Base-by-base conservation (phyloP, 345 rosid species). In the Citrus australasica region DNA sequence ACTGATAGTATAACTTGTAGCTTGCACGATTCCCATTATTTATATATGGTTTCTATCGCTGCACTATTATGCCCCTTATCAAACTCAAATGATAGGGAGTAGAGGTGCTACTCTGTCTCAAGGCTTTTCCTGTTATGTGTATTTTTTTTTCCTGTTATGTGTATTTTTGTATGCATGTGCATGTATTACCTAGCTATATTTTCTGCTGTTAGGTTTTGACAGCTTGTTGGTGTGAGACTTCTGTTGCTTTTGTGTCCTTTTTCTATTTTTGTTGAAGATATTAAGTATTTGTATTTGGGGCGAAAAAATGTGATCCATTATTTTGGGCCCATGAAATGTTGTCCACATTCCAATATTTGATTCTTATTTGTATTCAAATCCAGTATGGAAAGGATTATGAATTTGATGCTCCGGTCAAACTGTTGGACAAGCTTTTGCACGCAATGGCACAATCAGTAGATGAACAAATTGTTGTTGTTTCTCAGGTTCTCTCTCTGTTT, bases 331-430 rank as follows among this genome's bases (percentile, higher is more conserved):
- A 17, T 53, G 51, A 53, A 53, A 53, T 17, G 22, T 53, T 17
- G 21, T 53, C 58, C 58, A 1, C 22, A 17, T 59, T 59, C 62
- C 38, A 30, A 64, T 64, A 62, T 63, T 17, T 69, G 60, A 38
- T 24, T 69, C 19, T 9, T 60, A 24, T 76, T 67, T 64, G 53
- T 51, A 28, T 61, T 79, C 61, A 24, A 62, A 74, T 81, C 48
- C 89, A 93, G 99, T 93, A 95, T 81, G 97, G 99, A 55, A 95
- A 95, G 90, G 97, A 93, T 60, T 95, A 93, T 70, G 99, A 95
- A 79, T 95, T 90, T 77, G 98, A 95, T 85, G 96, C 99, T 73
- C 98, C 99, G 2, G 99, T 93, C 51, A 95, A 95, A 81, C 87
- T 95, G 46, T 86, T 93, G 87, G 94, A 92, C 81, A 93, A 92